Conservation (phyloP, 768 basidiomycete species). For the Tephrocybe sp. region DNA sequence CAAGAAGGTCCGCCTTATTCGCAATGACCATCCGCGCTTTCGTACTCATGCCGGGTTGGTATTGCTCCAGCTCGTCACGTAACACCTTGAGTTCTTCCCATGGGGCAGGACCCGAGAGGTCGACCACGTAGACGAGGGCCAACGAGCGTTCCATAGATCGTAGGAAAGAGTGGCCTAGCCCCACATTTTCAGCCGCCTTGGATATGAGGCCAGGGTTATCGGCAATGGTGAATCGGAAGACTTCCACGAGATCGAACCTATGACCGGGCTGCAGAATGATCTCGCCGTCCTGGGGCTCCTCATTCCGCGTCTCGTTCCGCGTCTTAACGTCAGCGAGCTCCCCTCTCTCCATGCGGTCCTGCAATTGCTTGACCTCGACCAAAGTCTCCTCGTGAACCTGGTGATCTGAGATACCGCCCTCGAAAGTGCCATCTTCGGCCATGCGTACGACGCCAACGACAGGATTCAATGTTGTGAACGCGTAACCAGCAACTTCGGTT, state of each 20-base stretch:
- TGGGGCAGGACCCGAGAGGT: slow-evolving; percentile 72
- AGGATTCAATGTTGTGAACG: slow-evolving; percentile 95
- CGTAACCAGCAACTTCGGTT: slow-evolving; percentile 85
- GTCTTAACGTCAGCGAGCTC: slow-evolving; percentile 51
- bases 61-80: slow-evolving; percentile 80
- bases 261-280: slow-evolving; percentile 36
- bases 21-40: slow-evolving; percentile 83
- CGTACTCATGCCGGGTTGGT: slow-evolving; percentile 74
- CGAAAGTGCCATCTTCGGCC: slow-evolving; percentile 74
- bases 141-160: slow-evolving; percentile 91
- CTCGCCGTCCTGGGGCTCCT: slow-evolving; percentile 16
- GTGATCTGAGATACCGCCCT: slow-evolving; percentile 52
- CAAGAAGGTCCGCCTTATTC: slow-evolving; percentile 93
- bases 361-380: slow-evolving; percentile 49
- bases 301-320: slow-evolving; percentile 41
- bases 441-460: slow-evolving; percentile 89
- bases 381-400: slow-evolving; percentile 67
- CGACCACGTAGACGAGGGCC: slow-evolving; percentile 90
- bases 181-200: slow-evolving; percentile 83
- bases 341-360: slow-evolving; percentile 48
- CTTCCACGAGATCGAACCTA: slow-evolving; percentile 64
- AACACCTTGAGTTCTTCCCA: slow-evolving; percentile 77
- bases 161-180: slow-evolving; percentile 92
- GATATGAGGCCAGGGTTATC: slow-evolving; percentile 95
- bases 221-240: slow-evolving; percentile 90